Percentiles rank a stretch among this genome's conserved stretches.
phyloP scores from a whole-genome alignment of 345 rosid genomes.

The Aegle marmelos region DNA sequence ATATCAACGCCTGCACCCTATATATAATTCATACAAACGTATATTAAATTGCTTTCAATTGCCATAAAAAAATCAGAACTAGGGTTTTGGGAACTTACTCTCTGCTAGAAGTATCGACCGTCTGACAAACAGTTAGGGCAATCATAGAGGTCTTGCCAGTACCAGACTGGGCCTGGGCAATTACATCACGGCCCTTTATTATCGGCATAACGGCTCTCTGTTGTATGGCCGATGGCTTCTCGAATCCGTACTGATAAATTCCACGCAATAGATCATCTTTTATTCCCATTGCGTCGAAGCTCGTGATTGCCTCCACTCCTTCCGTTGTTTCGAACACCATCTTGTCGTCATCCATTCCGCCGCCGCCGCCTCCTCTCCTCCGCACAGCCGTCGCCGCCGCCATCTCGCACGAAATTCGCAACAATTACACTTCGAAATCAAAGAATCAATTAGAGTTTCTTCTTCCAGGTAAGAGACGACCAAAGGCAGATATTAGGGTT shows the following conservation, averaged over 20 bases:
- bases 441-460: background rate
- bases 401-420: background rate
- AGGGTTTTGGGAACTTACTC: constrained; percentile 57
- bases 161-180: constrained; percentile 99
- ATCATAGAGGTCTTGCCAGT: constrained; percentile 97
- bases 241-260: constrained; percentile 80
- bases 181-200: constrained; percentile 85
- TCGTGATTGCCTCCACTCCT: constrained; percentile 80
- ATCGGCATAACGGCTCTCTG: constrained; percentile 96
- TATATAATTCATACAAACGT: background rate
- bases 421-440: background rate
- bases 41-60: background rate
- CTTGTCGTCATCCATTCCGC: constrained; percentile 51
- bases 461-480: background rate
- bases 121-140: constrained; percentile 89
- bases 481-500: background rate
- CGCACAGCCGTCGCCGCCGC: constrained; percentile 22
- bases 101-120: constrained; percentile 62
- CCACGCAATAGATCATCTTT: constrained; percentile 82
- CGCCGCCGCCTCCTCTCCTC: constrained; percentile 29
- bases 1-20: constrained; percentile 93
- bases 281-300: constrained; percentile 82
- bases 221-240: constrained; percentile 95
- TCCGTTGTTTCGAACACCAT: constrained; percentile 83
- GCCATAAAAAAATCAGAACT: background rate